phyloP scores from a whole-genome alignment of 2,329 filamentous ascomycete species.

The Simplicillium sp. region DNA sequence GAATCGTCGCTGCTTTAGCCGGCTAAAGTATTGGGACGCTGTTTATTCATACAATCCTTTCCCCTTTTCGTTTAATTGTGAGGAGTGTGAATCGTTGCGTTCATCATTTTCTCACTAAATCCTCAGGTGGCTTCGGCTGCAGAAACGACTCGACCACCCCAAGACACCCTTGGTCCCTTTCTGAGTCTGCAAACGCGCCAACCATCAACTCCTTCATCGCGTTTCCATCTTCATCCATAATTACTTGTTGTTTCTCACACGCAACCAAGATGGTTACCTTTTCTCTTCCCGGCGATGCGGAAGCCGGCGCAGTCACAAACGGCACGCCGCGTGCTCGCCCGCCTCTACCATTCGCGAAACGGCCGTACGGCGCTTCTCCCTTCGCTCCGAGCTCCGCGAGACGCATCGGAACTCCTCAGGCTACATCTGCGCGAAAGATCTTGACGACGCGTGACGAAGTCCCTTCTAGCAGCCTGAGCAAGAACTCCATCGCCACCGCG shows the following conservation, averaged over 20 bases:
- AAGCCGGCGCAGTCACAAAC: constrained; percentile 18
- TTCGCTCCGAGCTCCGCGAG: constrained; percentile 15
- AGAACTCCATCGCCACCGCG: constrained; percentile 22
- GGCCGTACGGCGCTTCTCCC: constrained; percentile 28
- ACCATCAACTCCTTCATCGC: not conserved
- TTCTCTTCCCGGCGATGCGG: constrained; percentile 24
- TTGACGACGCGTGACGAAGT: constrained; percentile 24
- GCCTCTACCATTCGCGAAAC: constrained; percentile 33
- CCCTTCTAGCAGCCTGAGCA: constrained; percentile 24
- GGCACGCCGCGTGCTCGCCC: constrained; percentile 29
- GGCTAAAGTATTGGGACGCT: no score
- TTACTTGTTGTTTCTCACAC: no score
- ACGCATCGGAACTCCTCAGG: constrained; percentile 27
- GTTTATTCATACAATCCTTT: no score
- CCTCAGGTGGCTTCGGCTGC: no score
- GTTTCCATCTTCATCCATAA: not conserved
- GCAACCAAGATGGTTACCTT: constrained; percentile 26
- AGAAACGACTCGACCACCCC: no score
- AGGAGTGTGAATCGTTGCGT: no score
- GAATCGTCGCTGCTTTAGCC: no score
- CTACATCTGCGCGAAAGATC: constrained; percentile 24
- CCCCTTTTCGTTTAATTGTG: no score
- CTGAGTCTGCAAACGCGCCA: no score
- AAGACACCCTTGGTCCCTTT: no score
- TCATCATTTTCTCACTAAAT: no score